These are phyloP conservation scores for Suillus tomentosus DNA, from an alignment of 768 basidiomycete genomes.

Conservation along the genomic window DNA sequence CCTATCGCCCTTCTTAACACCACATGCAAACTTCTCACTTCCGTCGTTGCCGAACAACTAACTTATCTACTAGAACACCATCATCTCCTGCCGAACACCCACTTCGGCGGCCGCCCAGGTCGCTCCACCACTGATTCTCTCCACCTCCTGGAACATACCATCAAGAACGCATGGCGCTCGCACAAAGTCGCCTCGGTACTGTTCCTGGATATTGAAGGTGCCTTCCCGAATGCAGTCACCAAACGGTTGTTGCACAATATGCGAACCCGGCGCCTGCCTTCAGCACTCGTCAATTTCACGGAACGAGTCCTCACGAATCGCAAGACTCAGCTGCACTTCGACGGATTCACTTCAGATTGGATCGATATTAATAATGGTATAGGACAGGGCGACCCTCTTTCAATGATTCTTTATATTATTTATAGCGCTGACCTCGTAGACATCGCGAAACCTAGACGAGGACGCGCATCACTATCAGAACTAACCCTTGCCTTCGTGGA, in stretches of 20 bases:
- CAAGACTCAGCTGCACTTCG: constrained; percentile 17
- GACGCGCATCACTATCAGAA: constrained; percentile 9
- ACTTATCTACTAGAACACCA: neutral
- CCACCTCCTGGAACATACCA: too few species aligned
- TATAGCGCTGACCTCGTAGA: constrained; percentile 32
- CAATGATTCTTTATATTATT: constrained; percentile 33
- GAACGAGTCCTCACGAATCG: neutral
- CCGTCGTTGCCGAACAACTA: too few species aligned
- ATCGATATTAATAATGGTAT: constrained; percentile 23
- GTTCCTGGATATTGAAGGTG: too few species aligned
- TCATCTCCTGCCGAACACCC: neutral
- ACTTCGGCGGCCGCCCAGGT: neutral
- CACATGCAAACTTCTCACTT: too few species aligned
- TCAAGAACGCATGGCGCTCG: too few species aligned
- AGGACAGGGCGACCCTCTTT: constrained; percentile 36
- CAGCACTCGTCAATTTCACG: neutral
- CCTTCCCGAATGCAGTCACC: neutral
- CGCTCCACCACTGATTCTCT: neutral
- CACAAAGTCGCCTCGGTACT: too few species aligned
- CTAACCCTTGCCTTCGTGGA: constrained; percentile 33
- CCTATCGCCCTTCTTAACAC: too few species aligned
- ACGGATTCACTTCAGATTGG: constrained; percentile 23
- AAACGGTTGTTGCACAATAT: neutral
- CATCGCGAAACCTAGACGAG: neutral
- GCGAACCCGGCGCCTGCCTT: neutral